Evolutionary conservation across 2,329 filamentous ascomycete genomes (phyloP).

Genomic region (Verruconis gallopava): DNA sequence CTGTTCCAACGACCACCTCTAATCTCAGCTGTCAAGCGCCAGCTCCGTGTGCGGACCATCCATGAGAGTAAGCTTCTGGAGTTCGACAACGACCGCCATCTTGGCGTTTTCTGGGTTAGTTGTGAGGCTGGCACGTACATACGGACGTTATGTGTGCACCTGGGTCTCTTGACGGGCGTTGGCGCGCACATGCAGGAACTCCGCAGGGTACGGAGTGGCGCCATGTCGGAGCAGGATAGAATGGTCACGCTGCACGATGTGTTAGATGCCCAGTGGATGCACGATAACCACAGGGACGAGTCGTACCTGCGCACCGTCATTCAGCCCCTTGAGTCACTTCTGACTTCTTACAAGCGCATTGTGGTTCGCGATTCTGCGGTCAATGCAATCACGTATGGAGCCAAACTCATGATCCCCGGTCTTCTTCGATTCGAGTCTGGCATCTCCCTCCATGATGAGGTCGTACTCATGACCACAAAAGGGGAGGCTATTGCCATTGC

Average conservation of each 20-base stretch:
- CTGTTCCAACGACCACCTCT: slow-evolving; percentile 94
- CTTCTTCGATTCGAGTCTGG: slow-evolving; percentile 66
- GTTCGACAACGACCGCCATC: slow-evolving; percentile 95
- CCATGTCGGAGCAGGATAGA: slow-evolving; percentile 78
- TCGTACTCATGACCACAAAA: slow-evolving; percentile 98
- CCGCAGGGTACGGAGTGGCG: slow-evolving; percentile 81
- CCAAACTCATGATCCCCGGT: slow-evolving; percentile 97
- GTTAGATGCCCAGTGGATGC: slow-evolving; percentile 87
- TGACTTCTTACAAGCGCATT: slow-evolving; percentile 88
- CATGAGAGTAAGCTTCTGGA: slow-evolving; percentile 91
- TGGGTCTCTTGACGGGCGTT: slow-evolving; percentile 65
- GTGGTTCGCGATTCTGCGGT: slow-evolving; percentile 96
- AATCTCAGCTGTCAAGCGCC: slow-evolving; percentile 97
- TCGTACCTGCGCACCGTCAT: slow-evolving; percentile 85
- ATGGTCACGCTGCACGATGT: slow-evolving; percentile 93
- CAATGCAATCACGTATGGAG: slow-evolving; percentile 96
- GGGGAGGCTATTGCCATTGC: slow-evolving; percentile 94
- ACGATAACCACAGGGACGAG: slow-evolving; percentile 94
- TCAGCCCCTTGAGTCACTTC: slow-evolving; percentile 78
- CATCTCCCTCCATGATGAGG: slow-evolving; percentile 90
- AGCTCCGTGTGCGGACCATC: slow-evolving; percentile 95
- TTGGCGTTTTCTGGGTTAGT: slow-evolving; percentile 98
- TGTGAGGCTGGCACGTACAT: slow-evolving; percentile 99
- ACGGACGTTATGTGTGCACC: slow-evolving; percentile 90
- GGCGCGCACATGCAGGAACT: slow-evolving; percentile 98